These are phyloP conservation scores for Candida wancherniae DNA, from an alignment of 805 yeast species.

Conservation along the genomic window DNA sequence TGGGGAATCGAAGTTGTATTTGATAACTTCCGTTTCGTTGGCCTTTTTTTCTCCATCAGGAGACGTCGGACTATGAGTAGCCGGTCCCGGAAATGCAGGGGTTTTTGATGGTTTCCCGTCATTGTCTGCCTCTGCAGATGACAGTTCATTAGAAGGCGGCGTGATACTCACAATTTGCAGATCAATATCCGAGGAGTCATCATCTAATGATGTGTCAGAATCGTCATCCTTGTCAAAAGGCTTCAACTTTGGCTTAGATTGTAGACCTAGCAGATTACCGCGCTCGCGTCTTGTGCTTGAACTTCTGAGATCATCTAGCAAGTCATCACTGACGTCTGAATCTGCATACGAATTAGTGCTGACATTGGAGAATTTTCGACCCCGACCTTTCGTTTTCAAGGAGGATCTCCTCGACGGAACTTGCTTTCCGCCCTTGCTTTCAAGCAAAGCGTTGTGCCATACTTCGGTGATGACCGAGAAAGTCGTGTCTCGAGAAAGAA, in stretches of 20 bases:
- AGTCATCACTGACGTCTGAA: slow-evolving; percentile 13
- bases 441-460: slow-evolving; percentile 48
- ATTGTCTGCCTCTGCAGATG: background rate
- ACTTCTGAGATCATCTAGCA: slow-evolving; percentile 10
- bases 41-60: slow-evolving; percentile 36
- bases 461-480: slow-evolving; percentile 50
- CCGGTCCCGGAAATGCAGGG: slow-evolving; percentile 56
- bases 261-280: too few relatives aligned
- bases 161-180: slow-evolving; percentile 1
- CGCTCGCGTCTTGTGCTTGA: too few relatives aligned
- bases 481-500: slow-evolving; percentile 54
- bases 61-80: slow-evolving; percentile 54
- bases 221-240: background rate
- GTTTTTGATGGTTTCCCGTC: slow-evolving; percentile 8
- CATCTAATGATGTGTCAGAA: slow-evolving; percentile 1
- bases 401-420: slow-evolving; percentile 6
- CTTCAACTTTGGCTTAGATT: slow-evolving; percentile 7
- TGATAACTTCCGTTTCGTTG: slow-evolving; percentile 49
- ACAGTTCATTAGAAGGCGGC: background rate
- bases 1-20: slow-evolving; percentile 59
- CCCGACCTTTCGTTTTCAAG: slow-evolving; percentile 1
- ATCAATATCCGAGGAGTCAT: slow-evolving; percentile 3
- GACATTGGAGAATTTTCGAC: too few relatives aligned
- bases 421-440: slow-evolving; percentile 9
- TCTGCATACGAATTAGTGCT: slow-evolving; percentile 24